phyloP scores from a whole-genome alignment of 1,139 yeast species.

The Sporopachydermia cereana region DNA sequence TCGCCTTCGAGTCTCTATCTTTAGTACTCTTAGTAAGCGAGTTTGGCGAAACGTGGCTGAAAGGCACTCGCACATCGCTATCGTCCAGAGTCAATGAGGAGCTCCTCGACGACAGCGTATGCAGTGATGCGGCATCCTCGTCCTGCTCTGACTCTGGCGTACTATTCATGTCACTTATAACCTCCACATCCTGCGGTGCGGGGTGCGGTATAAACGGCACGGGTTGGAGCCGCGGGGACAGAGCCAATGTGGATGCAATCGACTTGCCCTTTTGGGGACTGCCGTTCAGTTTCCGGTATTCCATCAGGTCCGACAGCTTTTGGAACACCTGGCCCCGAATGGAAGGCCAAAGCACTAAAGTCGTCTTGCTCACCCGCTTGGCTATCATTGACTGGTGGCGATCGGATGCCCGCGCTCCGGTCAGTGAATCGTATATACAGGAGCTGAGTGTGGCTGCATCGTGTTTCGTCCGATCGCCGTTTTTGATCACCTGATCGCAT shows the following conservation, averaged over 20 bases:
- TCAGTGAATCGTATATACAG: background rate
- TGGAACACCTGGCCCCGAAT: background rate
- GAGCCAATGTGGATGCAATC: background rate
- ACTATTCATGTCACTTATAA: background rate
- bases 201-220: background rate
- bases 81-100: background rate
- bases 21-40: background rate
- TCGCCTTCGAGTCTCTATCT: too few relatives aligned
- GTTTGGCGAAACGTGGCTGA: background rate
- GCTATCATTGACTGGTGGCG: background rate
- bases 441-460: background rate
- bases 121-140: background rate
- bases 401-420: background rate
- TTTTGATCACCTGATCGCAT: background rate
- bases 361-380: background rate
- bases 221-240: background rate
- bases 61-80: background rate
- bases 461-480: background rate
- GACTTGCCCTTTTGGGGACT: background rate
- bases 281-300: background rate
- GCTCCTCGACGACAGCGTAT: background rate
- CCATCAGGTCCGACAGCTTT: background rate
- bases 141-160: background rate
- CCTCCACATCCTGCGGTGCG: background rate
- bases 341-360: background rate